Evolutionary conservation across 768 basidiomycete species (phyloP).

Genomic region (Royoungia palumana): DNA sequence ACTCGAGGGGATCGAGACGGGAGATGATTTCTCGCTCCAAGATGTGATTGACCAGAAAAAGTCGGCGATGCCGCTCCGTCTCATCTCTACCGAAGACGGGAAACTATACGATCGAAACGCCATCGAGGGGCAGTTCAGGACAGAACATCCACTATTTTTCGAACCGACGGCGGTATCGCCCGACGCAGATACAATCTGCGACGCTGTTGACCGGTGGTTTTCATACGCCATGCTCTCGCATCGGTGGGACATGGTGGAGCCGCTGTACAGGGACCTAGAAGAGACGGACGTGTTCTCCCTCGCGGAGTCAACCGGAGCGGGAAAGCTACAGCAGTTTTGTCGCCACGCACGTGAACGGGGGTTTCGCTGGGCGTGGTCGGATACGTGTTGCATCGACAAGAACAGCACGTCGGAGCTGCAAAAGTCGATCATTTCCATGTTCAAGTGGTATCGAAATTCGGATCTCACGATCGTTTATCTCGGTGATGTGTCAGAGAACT

Average conservation of each 20-base stretch:
- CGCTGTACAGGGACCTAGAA: constrained; percentile 14
- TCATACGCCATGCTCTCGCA: constrained; percentile 26
- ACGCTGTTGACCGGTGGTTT: constrained; percentile 14
- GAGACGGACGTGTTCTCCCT: constrained; percentile 16
- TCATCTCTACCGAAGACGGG: constrained; percentile 25
- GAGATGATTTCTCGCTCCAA: constrained; percentile 5
- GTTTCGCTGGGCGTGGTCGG: constrained; percentile 27
- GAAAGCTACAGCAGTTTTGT: constrained; percentile 20
- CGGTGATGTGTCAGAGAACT: constrained; percentile 14
- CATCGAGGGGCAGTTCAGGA: constrained; percentile 14
- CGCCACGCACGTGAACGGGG: constrained; percentile 16
- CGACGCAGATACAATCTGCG: not conserved
- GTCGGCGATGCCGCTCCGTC: constrained; percentile 22
- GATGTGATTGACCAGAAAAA: constrained; percentile 13
- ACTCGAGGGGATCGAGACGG: not conserved
- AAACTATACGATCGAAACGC: constrained; percentile 19
- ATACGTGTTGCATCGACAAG: constrained; percentile 31
- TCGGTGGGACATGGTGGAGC: constrained; percentile 20
- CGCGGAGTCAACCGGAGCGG: constrained; percentile 6
- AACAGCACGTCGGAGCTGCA: constrained; percentile 26
- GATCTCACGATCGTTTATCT: constrained; percentile 26
- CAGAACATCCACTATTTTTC: constrained; percentile 12
- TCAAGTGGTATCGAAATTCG: constrained; percentile 27
- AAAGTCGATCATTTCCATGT: constrained; percentile 31
- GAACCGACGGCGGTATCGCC: constrained; percentile 3